These are phyloP conservation scores for Sclerotiophoma versabilis DNA, from an alignment of 2,329 filamentous ascomycete species.

Conservation along the genomic window DNA sequence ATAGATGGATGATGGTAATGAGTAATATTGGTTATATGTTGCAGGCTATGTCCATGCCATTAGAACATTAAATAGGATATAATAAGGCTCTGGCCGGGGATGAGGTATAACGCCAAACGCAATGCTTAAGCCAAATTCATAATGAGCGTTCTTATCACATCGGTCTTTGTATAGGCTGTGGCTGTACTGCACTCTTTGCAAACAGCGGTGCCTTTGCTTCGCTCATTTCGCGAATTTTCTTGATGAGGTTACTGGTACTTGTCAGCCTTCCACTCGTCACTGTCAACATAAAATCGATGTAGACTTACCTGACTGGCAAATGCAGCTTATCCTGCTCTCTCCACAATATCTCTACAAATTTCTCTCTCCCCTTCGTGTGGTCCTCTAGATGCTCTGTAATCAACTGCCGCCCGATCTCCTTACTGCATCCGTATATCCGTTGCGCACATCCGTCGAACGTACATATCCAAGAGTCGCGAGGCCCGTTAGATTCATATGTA, in stretches of 20 bases:
- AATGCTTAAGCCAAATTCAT: not conserved
- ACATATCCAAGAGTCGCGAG: conserved; percentile 71
- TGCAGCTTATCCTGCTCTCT: conserved; percentile 56
- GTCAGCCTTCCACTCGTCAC: conserved; percentile 12
- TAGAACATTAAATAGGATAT: too few species aligned
- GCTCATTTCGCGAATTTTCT: conserved; percentile 54
- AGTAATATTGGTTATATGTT: too few species aligned
- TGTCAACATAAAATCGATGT: not conserved
- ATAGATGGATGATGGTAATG: not conserved
- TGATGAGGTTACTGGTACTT: conserved; percentile 51
- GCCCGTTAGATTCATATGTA: conserved; percentile 54
- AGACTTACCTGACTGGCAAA: conserved; percentile 50
- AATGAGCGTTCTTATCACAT: not conserved
- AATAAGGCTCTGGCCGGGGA: too few species aligned
- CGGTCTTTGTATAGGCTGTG: conserved; percentile 21
- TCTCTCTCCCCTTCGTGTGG: conserved; percentile 65
- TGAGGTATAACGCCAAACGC: too few species aligned
- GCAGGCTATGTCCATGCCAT: too few species aligned
- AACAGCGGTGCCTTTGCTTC: conserved; percentile 42
- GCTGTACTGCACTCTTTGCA: not conserved
- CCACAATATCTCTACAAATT: conserved; percentile 60
- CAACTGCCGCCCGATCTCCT: conserved; percentile 60
- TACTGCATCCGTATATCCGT: conserved; percentile 68
- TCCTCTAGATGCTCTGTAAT: conserved; percentile 68
- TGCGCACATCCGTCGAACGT: conserved; percentile 69